Conservation (phyloP, 306 rosid species). For the Rosa persica region DNA sequence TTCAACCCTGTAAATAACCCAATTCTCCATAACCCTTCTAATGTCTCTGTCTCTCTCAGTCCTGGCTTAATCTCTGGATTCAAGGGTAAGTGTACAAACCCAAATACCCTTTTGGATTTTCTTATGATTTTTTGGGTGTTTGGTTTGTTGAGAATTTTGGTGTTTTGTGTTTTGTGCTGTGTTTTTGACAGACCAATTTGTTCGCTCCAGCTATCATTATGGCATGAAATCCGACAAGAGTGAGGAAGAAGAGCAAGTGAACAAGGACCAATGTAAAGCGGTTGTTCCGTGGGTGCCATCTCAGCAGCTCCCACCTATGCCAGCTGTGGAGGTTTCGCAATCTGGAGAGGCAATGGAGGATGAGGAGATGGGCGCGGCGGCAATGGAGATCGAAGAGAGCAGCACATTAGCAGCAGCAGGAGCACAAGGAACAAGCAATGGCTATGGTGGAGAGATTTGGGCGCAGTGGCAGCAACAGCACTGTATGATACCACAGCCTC, state of each 20-base stretch:
- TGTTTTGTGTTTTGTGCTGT: neutral
- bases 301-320: neutral
- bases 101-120: conserved; percentile 1
- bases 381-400: conserved; percentile 59
- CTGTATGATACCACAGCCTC: conserved; percentile 69
- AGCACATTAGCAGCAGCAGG: neutral
- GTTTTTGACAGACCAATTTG: conserved; percentile 40
- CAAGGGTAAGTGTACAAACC: conserved; percentile 33
- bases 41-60: conserved; percentile 49
- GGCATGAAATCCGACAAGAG: conserved; percentile 21
- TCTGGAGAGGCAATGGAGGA: conserved; percentile 48
- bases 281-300: conserved; percentile 73
- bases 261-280: conserved; percentile 33
- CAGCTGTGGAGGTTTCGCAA: neutral
- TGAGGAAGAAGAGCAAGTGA: conserved; percentile 3
- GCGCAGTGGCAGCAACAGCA: conserved; percentile 65
- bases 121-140: neutral
- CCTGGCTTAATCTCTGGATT: conserved; percentile 50
- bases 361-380: conserved; percentile 38
- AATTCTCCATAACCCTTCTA: conserved; percentile 25
- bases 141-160: neutral
- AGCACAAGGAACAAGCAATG: conserved; percentile 19
- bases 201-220: conserved; percentile 24
- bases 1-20: conserved; percentile 51
- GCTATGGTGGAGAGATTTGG: conserved; percentile 27